Evolutionary conservation across 2,329 filamentous ascomycete genomes (phyloP).

Genomic region (Fusarium heterosporum): DNA sequence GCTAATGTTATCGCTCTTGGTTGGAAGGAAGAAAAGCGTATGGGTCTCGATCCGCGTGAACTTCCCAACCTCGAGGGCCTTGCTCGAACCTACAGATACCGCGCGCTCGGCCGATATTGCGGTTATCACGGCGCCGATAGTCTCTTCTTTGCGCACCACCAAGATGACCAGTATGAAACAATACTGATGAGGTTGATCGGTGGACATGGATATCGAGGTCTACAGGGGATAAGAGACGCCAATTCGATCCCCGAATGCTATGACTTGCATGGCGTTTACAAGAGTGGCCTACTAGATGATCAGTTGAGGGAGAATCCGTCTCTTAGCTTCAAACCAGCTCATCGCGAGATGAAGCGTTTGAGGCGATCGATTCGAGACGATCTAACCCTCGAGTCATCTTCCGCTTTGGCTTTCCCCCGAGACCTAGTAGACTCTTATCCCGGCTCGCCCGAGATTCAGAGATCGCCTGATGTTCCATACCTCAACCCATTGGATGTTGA

Average conservation of each 20-base stretch:
- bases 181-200: conserved; percentile 80
- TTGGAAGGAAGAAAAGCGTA: conserved; percentile 60
- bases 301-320: conserved; percentile 53
- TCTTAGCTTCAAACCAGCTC: conserved; percentile 53
- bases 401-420: conserved; percentile 22
- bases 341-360: conserved; percentile 48
- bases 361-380: conserved; percentile 48
- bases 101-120: conserved; percentile 73
- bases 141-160: conserved; percentile 86
- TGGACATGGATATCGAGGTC: conserved; percentile 75
- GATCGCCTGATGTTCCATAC: conserved; percentile 46
- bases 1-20: conserved; percentile 46
- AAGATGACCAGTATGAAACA: conserved; percentile 92
- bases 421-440: conserved; percentile 48
- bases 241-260: conserved; percentile 86
- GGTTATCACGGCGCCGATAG: conserved; percentile 62
- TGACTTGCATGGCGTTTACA: conserved; percentile 76
- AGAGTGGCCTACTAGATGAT: conserved; percentile 69
- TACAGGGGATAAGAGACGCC: conserved; percentile 74
- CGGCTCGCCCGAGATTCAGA: conserved; percentile 33
- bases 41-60: conserved; percentile 48
- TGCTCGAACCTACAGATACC: conserved; percentile 81
- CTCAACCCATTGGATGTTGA: conserved; percentile 61
- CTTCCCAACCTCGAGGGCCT: conserved; percentile 78
- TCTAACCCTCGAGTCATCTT: conserved; percentile 39